Evolutionary conservation across 2,329 filamentous ascomycete species (phyloP).

Genomic region (Thyridium curvatum): DNA sequence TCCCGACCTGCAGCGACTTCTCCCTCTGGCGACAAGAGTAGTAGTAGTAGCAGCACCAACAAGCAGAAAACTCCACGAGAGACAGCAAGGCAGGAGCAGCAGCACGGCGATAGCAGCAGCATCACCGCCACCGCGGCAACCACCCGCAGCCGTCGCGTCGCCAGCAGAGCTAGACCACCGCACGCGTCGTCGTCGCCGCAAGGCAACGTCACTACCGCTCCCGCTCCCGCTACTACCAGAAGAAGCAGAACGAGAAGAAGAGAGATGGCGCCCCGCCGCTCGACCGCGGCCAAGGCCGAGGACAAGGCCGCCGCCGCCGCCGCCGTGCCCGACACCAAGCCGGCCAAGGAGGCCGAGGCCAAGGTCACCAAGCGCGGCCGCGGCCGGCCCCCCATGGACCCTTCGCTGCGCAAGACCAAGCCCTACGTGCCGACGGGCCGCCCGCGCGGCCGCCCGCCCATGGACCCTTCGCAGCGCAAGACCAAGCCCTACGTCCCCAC

Average conservation of each 20-base stretch:
- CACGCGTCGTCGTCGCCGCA: too few relatives aligned
- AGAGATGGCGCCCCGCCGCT: constrained; percentile 8
- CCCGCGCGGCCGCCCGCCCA: constrained; percentile 13
- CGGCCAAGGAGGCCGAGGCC: constrained; percentile 12
- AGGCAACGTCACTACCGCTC: too few relatives aligned
- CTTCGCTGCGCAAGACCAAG: constrained; percentile 3
- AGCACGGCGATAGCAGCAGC: too few relatives aligned
- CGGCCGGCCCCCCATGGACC: constrained; percentile 7
- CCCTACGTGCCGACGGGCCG: not conserved
- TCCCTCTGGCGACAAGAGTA: not conserved
- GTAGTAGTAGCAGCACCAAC: not conserved
- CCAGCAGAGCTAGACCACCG: too few relatives aligned
- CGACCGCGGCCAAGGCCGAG: constrained; percentile 2
- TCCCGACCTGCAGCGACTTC: not conserved
- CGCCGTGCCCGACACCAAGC: not conserved
- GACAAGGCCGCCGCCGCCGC: constrained; percentile 2
- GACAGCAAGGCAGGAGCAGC: too few relatives aligned
- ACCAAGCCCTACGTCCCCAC: constrained; percentile 12
- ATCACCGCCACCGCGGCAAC: too few relatives aligned
- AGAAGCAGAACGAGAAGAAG: not conserved
- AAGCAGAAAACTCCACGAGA: not conserved
- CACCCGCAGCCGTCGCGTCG: too few relatives aligned
- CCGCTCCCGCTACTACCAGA: too few relatives aligned
- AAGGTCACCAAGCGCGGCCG: constrained; percentile 8
- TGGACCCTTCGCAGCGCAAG: constrained; percentile 14